A percentile compares a stretch with the other conserved stretches of the same genome.
phyloP scores from a whole-genome alignment of 139 green algal species.

The Bryopsis sp. region DNA sequence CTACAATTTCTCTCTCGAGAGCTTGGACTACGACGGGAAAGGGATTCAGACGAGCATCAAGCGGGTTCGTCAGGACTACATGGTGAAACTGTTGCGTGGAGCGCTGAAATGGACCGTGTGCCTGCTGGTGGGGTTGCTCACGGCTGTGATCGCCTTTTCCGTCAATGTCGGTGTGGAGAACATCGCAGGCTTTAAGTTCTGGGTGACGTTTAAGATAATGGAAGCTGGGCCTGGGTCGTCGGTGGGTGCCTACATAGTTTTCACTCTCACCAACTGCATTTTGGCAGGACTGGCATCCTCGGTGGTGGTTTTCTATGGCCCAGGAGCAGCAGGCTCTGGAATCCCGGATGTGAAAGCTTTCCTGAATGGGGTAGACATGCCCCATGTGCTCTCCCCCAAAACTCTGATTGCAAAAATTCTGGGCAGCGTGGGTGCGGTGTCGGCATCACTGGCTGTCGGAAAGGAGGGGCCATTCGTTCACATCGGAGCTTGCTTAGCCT shows the following conservation, averaged over 20 bases:
- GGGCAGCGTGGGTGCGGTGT: slow-evolving; percentile 50
- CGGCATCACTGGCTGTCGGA: slow-evolving; percentile 66
- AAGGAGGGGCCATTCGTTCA: slow-evolving; percentile 84
- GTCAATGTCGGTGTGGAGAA: slow-evolving; percentile 78
- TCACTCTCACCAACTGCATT: slow-evolving; percentile 45
- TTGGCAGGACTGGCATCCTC: slow-evolving; percentile 40
- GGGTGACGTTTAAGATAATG: slow-evolving; percentile 46
- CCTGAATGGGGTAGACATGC: slow-evolving; percentile 74
- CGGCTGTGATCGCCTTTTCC: slow-evolving; percentile 43
- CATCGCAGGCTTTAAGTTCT: slow-evolving; percentile 68
- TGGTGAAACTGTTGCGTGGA: not conserved
- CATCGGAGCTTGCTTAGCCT: slow-evolving; percentile 53
- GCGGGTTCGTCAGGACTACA: no score
- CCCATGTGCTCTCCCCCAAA: slow-evolving; percentile 51
- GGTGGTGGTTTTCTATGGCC: slow-evolving; percentile 45
- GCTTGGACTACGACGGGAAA: no score
- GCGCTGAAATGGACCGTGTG: slow-evolving; percentile 12
- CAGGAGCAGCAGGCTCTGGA: slow-evolving; percentile 58
- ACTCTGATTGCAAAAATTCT: slow-evolving; percentile 66
- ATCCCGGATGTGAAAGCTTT: slow-evolving; percentile 79
- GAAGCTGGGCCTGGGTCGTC: slow-evolving; percentile 9
- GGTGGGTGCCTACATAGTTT: slow-evolving; percentile 36
- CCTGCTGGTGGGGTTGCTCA: slow-evolving; percentile 27
- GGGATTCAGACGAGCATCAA: no score
- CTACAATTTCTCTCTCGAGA: no score